Base-by-base conservation (phyloP, 129 eudicot genomes). In the Mikania micrantha region DNA sequence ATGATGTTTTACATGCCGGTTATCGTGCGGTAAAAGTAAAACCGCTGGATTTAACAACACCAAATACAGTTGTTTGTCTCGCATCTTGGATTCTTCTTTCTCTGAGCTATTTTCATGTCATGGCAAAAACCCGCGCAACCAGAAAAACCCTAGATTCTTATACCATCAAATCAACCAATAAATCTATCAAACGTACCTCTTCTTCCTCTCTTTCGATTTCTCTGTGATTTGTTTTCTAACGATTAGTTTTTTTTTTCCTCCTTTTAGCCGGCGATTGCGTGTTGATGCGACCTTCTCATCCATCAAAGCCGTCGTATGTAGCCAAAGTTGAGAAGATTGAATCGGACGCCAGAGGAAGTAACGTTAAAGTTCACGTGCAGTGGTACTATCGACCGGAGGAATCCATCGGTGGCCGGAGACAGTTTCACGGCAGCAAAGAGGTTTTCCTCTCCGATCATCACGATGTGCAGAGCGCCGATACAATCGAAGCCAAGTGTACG, bases 341-440 rank as follows among this genome's bases (percentile, higher is more conserved):
- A 74, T 81, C 84, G 15, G 96, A 81, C 63, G 79, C 69, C 29
- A 79, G 85, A 13, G 91, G 91, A 4, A 61, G 42, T 5, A 80
- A 86, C 85, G 91, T 82, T n/a, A 88, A 79, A 78, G 82, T 93
- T 41, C 95, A 84, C 64, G 95, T 86, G 2, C 83, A 90, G 77
- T 90, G 97, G 97, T 90, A 90, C 62, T 90, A 90, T 44, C 88
- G 97, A 17, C 97, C 97, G 36, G 98, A 93, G 74, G 98, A 93
- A 64, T 88, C 98, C 24, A 70, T 93, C 64, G 98, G 98, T 9
- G 98, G 98, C 8, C 85, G 98, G 20, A 48, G 96, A n/a, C 98
- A 80, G 64, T 93, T 93, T 70, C 98, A 93, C 48, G 96, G 98
- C 38, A 88, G 81, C 5, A 93, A 93, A 78, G 98, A 93, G 79